Evolutionary conservation across 257 asterid species (phyloP), one percentile per base, ranked within the genome.

Genomic region (Gentiana macrophylla): DNA sequence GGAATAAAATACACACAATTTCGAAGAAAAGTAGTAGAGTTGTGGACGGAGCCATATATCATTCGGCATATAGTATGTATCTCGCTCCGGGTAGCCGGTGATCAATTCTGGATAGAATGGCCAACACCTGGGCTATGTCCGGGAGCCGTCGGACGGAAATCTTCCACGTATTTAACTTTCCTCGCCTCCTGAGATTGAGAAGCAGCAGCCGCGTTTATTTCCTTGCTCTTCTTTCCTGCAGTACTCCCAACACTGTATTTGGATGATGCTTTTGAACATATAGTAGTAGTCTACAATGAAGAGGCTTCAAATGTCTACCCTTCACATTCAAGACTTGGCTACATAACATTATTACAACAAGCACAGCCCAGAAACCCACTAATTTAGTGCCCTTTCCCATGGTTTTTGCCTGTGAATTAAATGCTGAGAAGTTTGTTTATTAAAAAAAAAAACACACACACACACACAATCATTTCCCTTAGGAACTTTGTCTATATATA

Each of bases 51-150:
- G 24, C 24, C 24, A 24, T 24, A 24, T 24, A 24, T 24, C 24
- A 24, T 24, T 24, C 24, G 24, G 24, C 24, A 24, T 24, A 24
- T 24, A 24, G 24, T 24, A 24, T 24, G 24, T 24, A 24, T 24
- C 24, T 24, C 24, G 24, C 24, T 24, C 24, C 24, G 24, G 24
- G 24, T 24, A 24, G 24, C 24, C 24, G 1, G 24, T 24, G 24
- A 12, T 49, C 62, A 69, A 32, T 58, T 49, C 3, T 69, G 67
- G 24, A 73, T 32, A 2, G 67, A 69, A 50, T 73, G 79, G 46
- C 79, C 75, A 3, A 69, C 61, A 5, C 79, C 75, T 4, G 80
- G 80, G 57, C 80, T 74, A 35, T 47, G 71, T 37, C 80, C 77
- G 2, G 80, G 74, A 6, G 56, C 54, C 3, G 74, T 62, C 32